Base-by-base conservation (phyloP, 2,329 filamentous ascomycete genomes). In the Colletotrichum sp. region DNA sequence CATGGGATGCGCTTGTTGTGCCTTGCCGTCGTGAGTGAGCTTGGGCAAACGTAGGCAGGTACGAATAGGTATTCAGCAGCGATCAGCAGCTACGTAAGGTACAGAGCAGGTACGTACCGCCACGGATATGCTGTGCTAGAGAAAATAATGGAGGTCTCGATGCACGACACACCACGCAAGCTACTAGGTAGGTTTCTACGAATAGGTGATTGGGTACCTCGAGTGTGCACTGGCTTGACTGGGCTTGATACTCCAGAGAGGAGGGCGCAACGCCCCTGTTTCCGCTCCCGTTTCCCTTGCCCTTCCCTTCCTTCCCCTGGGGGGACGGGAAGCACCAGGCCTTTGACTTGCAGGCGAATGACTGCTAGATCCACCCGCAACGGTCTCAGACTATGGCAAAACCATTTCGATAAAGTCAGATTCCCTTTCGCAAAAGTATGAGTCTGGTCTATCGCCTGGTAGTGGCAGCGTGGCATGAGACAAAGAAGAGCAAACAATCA, bases 331-430 rank as follows among this genome's bases (percentile, higher is more conserved):
- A 21, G 44, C 44, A 49, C 44, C 44, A 49, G 44, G 44, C 44
- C 55, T 36, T 26, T 72, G 24, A 44, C 68, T 72, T 67, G 62
- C 68, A 70, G 49, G 28, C 55, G 65, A 73, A 52, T 63, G 55
- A 59, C 62, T 55, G 72, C 10, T 55, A 68, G 72, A 67, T 72
- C 72, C 70, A 73, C 70, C 26, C 34, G 18, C 44, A 68, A 57
- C 36, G 66, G 64, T 76, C 73, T 76, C 59, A 65, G 70, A 68
- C 73, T 60, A 76, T 68, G 57, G 70, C 57, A 34, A 63, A 68
- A 72, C 57, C 32, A 60, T 49, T 68, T 49, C 44, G 65, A 73
- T 68, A 68, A 68, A 73, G 57, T 72, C 64, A 76, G 64, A 68
- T 59, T 68, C 70, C 70, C 64, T 76, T 73, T 49, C 64, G 13